These are phyloP conservation scores for Fomitopsis schrenkii DNA, from an alignment of 1,284 basidiomycete species.

Conservation along the genomic window DNA sequence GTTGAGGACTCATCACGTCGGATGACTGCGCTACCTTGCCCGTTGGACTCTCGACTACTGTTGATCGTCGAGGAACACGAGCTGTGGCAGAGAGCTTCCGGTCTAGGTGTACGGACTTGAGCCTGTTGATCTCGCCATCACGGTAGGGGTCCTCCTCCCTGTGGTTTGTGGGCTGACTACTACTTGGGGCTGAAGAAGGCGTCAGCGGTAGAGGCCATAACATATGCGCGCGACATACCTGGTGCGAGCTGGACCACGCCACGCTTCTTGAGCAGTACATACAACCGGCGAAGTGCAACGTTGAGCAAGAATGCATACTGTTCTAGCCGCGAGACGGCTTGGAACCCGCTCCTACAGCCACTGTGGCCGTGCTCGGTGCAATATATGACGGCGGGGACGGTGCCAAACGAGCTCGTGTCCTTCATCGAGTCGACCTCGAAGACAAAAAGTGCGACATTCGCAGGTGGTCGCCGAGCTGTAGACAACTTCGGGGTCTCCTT, in stretches of 20 bases:
- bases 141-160: slow-evolving; percentile 70
- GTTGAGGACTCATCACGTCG: slow-evolving; percentile 27
- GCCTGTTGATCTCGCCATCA: slow-evolving; percentile 88
- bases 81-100: slow-evolving; percentile 94
- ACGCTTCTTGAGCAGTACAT: slow-evolving; percentile 87
- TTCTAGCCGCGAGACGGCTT: slow-evolving; percentile 90
- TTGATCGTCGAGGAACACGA: slow-evolving; percentile 89
- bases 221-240: slow-evolving; percentile 39
- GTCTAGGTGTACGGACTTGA: slow-evolving; percentile 91
- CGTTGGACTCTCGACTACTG: slow-evolving; percentile 93
- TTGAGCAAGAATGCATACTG: slow-evolving; percentile 98
- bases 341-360: slow-evolving; percentile 75
- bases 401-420: slow-evolving; percentile 65
- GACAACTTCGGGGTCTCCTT: slow-evolving; percentile 56
- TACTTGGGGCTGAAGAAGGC: slow-evolving; percentile 25
- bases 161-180: slow-evolving; percentile 26
- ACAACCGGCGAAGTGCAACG: slow-evolving; percentile 90
- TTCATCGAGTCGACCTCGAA: slow-evolving; percentile 65
- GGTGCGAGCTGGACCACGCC: slow-evolving; percentile 84
- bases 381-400: slow-evolving; percentile 63
- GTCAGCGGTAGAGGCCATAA: neutral
- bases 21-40: slow-evolving; percentile 79
- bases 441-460: slow-evolving; percentile 73
- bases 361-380: slow-evolving; percentile 77
- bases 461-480: slow-evolving; percentile 66